Evolutionary conservation across 2,329 filamentous ascomycete genomes (phyloP).

Genomic region (Colletotrichum magnum): DNA sequence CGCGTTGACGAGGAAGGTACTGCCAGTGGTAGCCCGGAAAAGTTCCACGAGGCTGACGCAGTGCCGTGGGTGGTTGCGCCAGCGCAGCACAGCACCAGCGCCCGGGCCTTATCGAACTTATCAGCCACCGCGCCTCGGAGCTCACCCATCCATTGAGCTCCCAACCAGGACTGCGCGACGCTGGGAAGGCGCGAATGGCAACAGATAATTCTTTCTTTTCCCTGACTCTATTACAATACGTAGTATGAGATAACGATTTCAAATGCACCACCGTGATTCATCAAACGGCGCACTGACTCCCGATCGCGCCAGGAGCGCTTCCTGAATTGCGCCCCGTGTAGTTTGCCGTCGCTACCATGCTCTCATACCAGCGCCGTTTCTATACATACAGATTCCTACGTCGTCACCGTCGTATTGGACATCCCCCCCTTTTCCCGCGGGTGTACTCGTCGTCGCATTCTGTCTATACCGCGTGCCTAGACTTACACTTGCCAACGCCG

Average conservation of each 20-base stretch:
- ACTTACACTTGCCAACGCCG: conserved; percentile 25
- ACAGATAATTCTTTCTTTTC: conserved; percentile 21
- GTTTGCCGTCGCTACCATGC: conserved; percentile 37
- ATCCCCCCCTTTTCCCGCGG: conserved; percentile 12
- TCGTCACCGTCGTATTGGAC: conserved; percentile 25
- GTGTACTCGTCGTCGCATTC: conserved; percentile 15
- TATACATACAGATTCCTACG: conserved; percentile 35
- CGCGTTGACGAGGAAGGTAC: conserved; percentile 33
- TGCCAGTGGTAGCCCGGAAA: conserved; percentile 34
- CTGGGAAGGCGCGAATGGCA: conserved; percentile 1
- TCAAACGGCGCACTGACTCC: conserved; percentile 30
- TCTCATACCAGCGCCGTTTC: conserved; percentile 27
- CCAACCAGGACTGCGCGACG: background rate
- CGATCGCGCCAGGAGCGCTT: conserved; percentile 24
- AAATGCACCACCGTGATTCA: conserved; percentile 37
- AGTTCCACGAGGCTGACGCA: conserved; percentile 42
- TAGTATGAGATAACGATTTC: conserved; percentile 37
- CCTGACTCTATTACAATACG: conserved; percentile 36
- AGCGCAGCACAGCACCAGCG: conserved; percentile 14
- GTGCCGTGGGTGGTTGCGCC: conserved; percentile 18
- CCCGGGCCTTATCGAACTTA: conserved; percentile 35
- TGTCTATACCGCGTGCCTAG: conserved; percentile 32
- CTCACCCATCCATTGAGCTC: background rate
- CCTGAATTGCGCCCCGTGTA: conserved; percentile 33
- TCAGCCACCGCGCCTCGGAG: conserved; percentile 11